phyloP scores from a whole-genome alignment of 2,329 filamentous ascomycete species.

The Dothideomycetidae sp. region DNA sequence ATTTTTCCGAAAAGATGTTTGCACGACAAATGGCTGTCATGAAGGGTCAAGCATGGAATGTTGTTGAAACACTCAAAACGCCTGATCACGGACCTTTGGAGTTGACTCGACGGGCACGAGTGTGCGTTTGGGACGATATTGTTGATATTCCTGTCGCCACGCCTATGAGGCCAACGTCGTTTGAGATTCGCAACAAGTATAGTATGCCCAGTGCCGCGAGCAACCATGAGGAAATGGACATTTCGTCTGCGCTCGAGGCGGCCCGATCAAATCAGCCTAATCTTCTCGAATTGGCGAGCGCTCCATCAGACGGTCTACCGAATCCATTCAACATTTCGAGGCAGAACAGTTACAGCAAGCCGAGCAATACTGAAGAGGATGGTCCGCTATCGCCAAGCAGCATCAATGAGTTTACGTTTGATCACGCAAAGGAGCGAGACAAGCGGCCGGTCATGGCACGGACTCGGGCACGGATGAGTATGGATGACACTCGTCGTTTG shows the following conservation, averaged over 20 bases:
- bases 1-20: conserved; percentile 99
- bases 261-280: conserved; percentile 42
- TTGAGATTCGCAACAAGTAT: conserved; percentile 60
- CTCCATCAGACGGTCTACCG: conserved; percentile 13
- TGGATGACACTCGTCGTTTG: conserved; percentile 24
- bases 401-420: conserved; percentile 19
- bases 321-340: conserved; percentile 37
- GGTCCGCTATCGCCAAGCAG: conserved; percentile 23
- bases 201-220: conserved; percentile 29
- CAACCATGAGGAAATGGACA: conserved; percentile 82
- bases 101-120: conserved; percentile 74
- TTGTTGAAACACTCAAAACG: conserved; percentile 91
- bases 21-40: conserved; percentile 96
- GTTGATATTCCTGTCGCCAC: conserved; percentile 93
- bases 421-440: conserved; percentile 11
- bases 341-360: conserved; percentile 30
- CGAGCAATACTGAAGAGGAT: conserved; percentile 15
- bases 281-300: conserved; percentile 46
- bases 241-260: conserved; percentile 54
- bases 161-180: conserved; percentile 69
- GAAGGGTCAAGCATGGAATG: conserved; percentile 99
- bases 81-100: conserved; percentile 86
- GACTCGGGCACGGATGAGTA: conserved; percentile 27
- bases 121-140: conserved; percentile 95
- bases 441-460: conserved; percentile 15